Base-by-base conservation (phyloP, 768 basidiomycete genomes). In the Tulasnella sp. region DNA sequence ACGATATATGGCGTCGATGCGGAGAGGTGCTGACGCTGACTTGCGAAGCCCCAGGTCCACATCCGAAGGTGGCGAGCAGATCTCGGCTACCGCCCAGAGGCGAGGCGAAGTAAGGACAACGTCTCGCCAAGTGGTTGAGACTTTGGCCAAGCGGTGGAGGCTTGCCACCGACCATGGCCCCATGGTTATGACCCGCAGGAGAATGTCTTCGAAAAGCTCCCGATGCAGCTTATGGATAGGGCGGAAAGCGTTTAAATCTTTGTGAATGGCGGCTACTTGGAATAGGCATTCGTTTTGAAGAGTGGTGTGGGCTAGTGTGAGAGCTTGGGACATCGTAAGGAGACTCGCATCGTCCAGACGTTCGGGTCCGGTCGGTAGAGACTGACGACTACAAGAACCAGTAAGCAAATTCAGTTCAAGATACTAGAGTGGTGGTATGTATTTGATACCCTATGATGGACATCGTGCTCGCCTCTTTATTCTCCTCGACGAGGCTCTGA, bases 1-100 rank as follows among this genome's bases (percentile, higher is more conserved):
- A 26, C 57, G 57, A 23, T 61, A 61, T n/a, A 61, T 23, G n/a
- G 57, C 57, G 57, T 61, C 57, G 57, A 61, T 61, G 57, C 57
- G 57, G n/a, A 61, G 57, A 61, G 13, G 57, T 11, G 57, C 57
- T 6, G 57, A 61, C n/a, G 5, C 57, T 61, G 57, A 61, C 57
- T 61, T 61, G 57, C 57, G 57, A 26, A 61, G 57, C n/a, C n/a
- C 57, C n/a, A 61, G 57, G 57, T 23, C 57, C 57, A 61, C n/a
- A 0, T 61, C 57, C 3, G 57, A 16, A 23, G 57, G 57, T 23
- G 5, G 57, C 13, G 29, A 29, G 11, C 57, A 16, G 57, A 61
- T 61, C 18, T 61, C 57, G 57, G 57, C 57, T 23, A 61, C 29
- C 57, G 57, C 57, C 57, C 57, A 61, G 3, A 61, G 57, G 23